These are phyloP conservation scores for Fusarium keratoplasticum DNA, from an alignment of 2,329 filamentous ascomycete species.

Conservation along the genomic window DNA sequence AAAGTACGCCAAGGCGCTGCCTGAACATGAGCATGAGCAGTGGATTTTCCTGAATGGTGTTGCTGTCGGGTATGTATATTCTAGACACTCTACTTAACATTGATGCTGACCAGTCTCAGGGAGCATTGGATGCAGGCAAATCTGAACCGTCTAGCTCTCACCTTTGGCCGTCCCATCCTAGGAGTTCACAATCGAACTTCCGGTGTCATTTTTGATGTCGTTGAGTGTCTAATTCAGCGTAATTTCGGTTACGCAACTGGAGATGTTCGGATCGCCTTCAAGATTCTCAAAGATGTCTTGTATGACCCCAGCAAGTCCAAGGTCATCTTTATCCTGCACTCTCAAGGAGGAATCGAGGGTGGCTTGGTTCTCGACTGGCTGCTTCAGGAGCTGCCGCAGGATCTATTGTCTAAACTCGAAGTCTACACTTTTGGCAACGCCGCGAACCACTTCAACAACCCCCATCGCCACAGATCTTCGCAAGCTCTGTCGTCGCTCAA, in stretches of 20 bases:
- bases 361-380: conserved; percentile 82
- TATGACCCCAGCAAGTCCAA: conserved; percentile 72
- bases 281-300: conserved; percentile 71
- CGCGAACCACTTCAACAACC: conserved; percentile 86
- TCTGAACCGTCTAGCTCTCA: conserved; percentile 76
- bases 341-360: conserved; percentile 81
- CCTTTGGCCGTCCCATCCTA: conserved; percentile 76
- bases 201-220: conserved; percentile 79
- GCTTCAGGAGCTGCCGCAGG: conserved; percentile 75
- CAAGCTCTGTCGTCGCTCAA: conserved; percentile 52
- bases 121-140: conserved; percentile 77
- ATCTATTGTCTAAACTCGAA: conserved; percentile 75
- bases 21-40: conserved; percentile 70
- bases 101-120: conserved; percentile 47
- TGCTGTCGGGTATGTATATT: conserved; percentile 63
- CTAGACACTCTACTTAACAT: neutral
- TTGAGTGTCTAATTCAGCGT: conserved; percentile 83
- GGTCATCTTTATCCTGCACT: conserved; percentile 80
- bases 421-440: conserved; percentile 84
- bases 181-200: conserved; percentile 82
- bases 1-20: conserved; percentile 60
- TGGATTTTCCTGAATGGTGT: conserved; percentile 88
- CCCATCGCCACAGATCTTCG: conserved; percentile 63
- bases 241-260: conserved; percentile 78
- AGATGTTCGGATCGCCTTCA: conserved; percentile 73